Conservation (phyloP, 495 filamentous ascomycete species). For the Xylaria acuta region DNA sequence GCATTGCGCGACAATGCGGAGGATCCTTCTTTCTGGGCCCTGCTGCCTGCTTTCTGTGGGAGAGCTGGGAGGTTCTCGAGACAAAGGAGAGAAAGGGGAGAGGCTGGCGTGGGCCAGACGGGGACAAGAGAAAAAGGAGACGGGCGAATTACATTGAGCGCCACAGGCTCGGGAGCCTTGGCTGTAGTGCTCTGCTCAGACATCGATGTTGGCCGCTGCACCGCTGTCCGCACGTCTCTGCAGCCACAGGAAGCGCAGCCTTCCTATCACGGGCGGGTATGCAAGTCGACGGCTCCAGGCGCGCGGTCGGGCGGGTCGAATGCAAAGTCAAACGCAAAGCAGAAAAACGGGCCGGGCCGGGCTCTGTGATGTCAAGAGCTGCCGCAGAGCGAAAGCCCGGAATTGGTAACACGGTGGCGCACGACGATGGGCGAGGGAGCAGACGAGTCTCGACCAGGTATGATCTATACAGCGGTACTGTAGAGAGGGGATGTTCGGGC, state of each 20-base stretch:
- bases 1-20: conserved; percentile 33
- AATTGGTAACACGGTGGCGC: conserved; percentile 33
- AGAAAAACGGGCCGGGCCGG: conserved; percentile 40
- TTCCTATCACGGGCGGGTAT: conserved; percentile 29
- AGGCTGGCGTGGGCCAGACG: not conserved
- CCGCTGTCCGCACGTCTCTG: conserved; percentile 27
- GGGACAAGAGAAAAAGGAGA: conserved; percentile 19
- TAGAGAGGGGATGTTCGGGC: not conserved
- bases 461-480: not conserved
- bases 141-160: conserved; percentile 38
- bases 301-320: conserved; percentile 35
- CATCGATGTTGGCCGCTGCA: conserved; percentile 31
- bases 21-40: not conserved
- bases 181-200: conserved; percentile 40
- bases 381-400: not conserved
- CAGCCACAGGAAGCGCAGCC: conserved; percentile 36
- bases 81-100: conserved; percentile 6
- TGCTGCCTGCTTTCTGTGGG: not conserved
- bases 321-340: conserved; percentile 29
- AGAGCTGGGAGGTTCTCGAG: not conserved
- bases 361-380: conserved; percentile 1
- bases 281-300: conserved; percentile 32
- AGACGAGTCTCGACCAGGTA: conserved; percentile 3
- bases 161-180: conserved; percentile 39
- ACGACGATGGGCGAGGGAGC: conserved; percentile 7